phyloP scores from a whole-genome alignment of 2,329 filamentous ascomycete genomes.

The Cladophialophora yegresii region DNA sequence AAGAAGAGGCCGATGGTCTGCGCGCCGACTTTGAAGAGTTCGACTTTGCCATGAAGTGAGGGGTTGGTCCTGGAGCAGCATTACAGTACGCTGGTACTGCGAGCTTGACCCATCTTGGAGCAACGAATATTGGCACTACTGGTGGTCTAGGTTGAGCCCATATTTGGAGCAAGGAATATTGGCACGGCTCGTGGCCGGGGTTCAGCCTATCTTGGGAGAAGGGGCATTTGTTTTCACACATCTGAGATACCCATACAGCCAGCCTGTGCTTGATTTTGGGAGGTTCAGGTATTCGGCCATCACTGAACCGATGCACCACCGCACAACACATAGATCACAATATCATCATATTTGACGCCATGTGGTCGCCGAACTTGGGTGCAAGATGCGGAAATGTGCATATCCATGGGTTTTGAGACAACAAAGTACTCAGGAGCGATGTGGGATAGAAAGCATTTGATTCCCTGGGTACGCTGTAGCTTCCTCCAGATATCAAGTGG shows the following conservation, averaged over 20 bases:
- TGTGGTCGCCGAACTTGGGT: too few species aligned
- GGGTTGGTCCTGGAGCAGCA: background rate
- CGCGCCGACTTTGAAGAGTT: conserved; percentile 79
- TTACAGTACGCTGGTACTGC: background rate
- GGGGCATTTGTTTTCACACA: background rate
- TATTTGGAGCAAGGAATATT: background rate
- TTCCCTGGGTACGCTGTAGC: too few species aligned
- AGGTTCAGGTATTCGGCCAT: background rate
- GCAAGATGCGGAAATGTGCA: too few species aligned
- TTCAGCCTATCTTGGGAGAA: background rate
- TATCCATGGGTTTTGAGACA: too few species aligned
- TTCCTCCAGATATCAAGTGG: too few species aligned
- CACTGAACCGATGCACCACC: too few species aligned
- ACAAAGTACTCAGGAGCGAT: too few species aligned
- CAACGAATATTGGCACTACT: background rate
- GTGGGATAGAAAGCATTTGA: too few species aligned
- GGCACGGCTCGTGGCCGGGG: background rate
- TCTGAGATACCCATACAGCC: background rate
- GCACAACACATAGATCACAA: too few species aligned
- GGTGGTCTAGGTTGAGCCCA: background rate
- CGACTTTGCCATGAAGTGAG: conserved; percentile 69
- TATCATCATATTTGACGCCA: too few species aligned
- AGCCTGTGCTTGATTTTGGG: background rate
- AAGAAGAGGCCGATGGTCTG: conserved; percentile 68
- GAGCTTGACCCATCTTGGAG: background rate